Conservation (phyloP, 495 filamentous ascomycete species). For the Xylaria acuta region DNA sequence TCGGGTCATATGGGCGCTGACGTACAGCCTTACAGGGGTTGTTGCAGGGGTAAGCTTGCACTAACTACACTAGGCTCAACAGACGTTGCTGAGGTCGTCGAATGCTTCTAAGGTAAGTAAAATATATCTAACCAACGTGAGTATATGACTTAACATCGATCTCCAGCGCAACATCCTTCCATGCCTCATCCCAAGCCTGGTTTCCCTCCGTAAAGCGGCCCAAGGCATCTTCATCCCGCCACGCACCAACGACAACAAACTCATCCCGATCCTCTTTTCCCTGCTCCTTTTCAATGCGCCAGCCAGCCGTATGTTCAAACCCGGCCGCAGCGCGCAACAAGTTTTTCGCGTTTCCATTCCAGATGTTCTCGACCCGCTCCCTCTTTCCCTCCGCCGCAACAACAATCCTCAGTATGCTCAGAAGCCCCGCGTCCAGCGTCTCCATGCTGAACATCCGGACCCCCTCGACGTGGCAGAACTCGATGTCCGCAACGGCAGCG, state of each 20-base stretch:
- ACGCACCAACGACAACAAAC: conserved; percentile 22
- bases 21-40: conserved; percentile 5
- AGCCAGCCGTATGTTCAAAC: conserved; percentile 49
- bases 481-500: conserved; percentile 16
- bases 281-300: conserved; percentile 54
- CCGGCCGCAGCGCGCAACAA: conserved; percentile 40
- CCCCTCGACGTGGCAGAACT: conserved; percentile 28
- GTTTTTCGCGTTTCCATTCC: neutral
- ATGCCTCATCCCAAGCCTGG: conserved; percentile 3
- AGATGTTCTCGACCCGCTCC: conserved; percentile 3
- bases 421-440: conserved; percentile 16
- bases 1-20: conserved; percentile 5
- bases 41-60: neutral
- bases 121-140: conserved; percentile 6
- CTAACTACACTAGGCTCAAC: neutral
- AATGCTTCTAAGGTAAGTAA: neutral
- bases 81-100: neutral
- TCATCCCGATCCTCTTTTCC: conserved; percentile 46
- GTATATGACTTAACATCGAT: conserved; percentile 17
- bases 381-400: neutral
- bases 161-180: conserved; percentile 13
- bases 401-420: conserved; percentile 21
- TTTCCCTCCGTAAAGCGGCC: neutral
- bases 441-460: conserved; percentile 8
- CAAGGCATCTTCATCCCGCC: conserved; percentile 20